These are phyloP conservation scores for Kwoniella heveanensis DNA, from an alignment of 768 basidiomycete species.

Conservation along the genomic window DNA sequence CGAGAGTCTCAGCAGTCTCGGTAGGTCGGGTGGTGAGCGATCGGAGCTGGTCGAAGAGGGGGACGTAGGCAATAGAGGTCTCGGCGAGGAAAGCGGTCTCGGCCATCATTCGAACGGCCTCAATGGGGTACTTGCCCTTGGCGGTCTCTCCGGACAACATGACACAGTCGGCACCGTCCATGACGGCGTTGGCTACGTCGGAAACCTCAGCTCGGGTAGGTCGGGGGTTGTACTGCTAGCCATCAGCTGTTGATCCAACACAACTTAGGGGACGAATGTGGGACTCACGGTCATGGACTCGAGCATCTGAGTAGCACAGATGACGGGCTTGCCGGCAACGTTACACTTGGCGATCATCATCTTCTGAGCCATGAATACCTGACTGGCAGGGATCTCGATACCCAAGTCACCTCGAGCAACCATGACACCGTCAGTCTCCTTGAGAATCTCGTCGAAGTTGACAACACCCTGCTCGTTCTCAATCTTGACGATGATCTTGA, in stretches of 20 bases:
- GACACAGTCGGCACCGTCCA: constrained; percentile 98
- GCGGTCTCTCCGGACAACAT: constrained; percentile 99
- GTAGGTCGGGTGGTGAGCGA: constrained; percentile 81
- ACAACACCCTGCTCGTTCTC: constrained; percentile 99
- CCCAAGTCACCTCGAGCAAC: constrained; percentile 98
- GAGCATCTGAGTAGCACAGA: constrained; percentile 99
- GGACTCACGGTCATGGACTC: constrained; percentile 95
- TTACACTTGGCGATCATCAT: constrained; percentile 99
- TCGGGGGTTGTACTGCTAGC: constrained; percentile 83
- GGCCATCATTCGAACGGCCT: constrained; percentile 99
- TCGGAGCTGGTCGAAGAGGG: constrained; percentile 86
- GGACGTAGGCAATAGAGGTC: constrained; percentile 85
- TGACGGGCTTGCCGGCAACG: constrained; percentile 94
- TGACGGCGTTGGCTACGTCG: constrained; percentile 95
- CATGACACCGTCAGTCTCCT: constrained; percentile 97
- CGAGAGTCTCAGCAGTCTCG: constrained; percentile 91
- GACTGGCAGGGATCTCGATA: constrained; percentile 98
- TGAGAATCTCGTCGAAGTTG: constrained; percentile 98
- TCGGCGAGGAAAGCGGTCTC: constrained; percentile 98
- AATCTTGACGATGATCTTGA: constrained; percentile 99
- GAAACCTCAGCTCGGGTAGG: constrained; percentile 99
- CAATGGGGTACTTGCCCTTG: constrained; percentile 93
- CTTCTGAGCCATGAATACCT: constrained; percentile 99
- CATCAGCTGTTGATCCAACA: constrained; percentile 19
- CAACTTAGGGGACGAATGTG: too few species aligned